These are phyloP conservation scores for Trametes maxima DNA, from an alignment of 768 basidiomycete genomes.

Conservation along the genomic window DNA sequence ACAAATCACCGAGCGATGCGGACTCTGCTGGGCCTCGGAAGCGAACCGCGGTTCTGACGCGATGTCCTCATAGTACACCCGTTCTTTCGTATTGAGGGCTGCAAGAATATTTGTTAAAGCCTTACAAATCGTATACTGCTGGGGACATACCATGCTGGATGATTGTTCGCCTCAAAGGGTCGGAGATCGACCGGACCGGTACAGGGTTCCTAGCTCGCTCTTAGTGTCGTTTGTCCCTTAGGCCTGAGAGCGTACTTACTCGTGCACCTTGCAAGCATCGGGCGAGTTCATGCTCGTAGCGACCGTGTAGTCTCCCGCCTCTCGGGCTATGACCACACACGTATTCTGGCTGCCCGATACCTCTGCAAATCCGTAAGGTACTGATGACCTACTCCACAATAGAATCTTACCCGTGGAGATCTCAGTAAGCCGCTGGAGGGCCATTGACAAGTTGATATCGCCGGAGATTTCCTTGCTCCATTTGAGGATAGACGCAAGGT, in stretches of 20 bases:
- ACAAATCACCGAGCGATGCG: conserved; percentile 64
- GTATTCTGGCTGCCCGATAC: conserved; percentile 68
- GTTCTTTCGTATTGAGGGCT: conserved; percentile 71
- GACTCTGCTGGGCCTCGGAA: conserved; percentile 64
- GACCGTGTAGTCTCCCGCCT: conserved; percentile 71
- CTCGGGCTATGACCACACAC: conserved; percentile 67
- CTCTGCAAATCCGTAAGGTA: conserved; percentile 40
- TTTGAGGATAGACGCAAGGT: conserved; percentile 68
- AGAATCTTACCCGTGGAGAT: conserved; percentile 57
- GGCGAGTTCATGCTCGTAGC: conserved; percentile 66
- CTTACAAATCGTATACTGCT: background rate
- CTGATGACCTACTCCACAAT: background rate
- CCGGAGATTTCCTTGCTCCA: conserved; percentile 78
- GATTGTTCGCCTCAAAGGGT: conserved; percentile 67
- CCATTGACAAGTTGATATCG: conserved; percentile 68
- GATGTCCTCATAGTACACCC: conserved; percentile 61
- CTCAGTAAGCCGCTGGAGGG: conserved; percentile 69
- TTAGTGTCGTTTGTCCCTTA: background rate
- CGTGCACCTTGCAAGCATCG: conserved; percentile 65
- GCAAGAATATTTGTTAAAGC: background rate
- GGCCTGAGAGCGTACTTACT: conserved; percentile 45
- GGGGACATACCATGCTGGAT: conserved; percentile 61
- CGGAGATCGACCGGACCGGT: conserved; percentile 57
- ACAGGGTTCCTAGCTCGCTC: conserved; percentile 51
- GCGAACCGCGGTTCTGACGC: conserved; percentile 67